Evolutionary conservation across 2,329 filamentous ascomycete genomes (phyloP).

Genomic region (Cladophialophora immunda): DNA sequence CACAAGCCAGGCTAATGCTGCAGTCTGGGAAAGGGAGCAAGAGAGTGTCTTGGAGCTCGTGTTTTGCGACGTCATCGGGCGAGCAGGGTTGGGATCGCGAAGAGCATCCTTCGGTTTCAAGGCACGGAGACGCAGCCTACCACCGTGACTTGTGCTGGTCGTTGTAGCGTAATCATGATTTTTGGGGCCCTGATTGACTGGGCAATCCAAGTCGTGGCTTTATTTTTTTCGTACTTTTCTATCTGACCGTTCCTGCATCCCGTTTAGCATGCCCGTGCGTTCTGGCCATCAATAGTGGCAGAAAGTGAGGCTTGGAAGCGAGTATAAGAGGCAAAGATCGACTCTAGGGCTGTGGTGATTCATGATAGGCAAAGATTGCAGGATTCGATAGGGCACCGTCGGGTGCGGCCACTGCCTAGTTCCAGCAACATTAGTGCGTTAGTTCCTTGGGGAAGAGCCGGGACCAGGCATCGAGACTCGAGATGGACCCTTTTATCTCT

Average conservation of each 20-base stretch:
- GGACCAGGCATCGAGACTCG: neutral
- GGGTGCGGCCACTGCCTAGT: constrained; percentile 9
- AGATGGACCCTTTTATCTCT: neutral
- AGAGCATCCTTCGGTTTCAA: neutral
- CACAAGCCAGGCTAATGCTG: constrained; percentile 1
- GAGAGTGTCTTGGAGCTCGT: neutral
- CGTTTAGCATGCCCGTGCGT: constrained; percentile 5
- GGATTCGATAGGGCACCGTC: constrained; percentile 4
- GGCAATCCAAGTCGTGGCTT: neutral
- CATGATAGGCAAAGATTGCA: constrained; percentile 9
- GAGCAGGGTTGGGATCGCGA: neutral
- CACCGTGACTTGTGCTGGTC: neutral
- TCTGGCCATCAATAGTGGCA: constrained; percentile 19
- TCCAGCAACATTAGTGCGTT: constrained; percentile 1
- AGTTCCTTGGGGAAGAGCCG: constrained; percentile 7
- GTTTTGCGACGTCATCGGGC: constrained; percentile 8
- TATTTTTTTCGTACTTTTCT: neutral
- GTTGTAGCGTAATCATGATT: neutral
- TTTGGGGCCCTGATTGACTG: neutral
- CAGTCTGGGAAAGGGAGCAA: neutral
- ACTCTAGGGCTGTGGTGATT: constrained; percentile 7
- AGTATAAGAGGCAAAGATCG: constrained; percentile 18
- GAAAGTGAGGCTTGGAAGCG: constrained; percentile 9
- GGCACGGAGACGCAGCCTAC: neutral
- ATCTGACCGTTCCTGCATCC: neutral